phyloP scores from a whole-genome alignment of 2,329 filamentous ascomycete genomes.

The Dactylella cylindrospora region DNA sequence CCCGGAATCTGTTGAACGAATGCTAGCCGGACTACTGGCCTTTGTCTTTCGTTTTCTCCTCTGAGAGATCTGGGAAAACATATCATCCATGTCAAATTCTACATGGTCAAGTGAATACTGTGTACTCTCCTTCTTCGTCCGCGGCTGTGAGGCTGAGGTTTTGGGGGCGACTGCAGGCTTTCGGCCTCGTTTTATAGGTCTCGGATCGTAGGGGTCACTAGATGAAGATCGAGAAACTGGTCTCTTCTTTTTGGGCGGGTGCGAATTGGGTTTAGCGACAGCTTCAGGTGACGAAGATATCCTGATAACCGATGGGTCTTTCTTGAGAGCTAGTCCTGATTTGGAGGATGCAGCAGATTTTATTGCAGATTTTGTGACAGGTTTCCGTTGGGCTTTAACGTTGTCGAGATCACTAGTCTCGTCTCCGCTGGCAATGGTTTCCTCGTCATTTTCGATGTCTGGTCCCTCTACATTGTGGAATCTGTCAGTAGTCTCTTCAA shows the following conservation, averaged over 20 bases:
- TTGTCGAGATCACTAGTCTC: constrained; percentile 38
- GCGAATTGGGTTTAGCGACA: constrained; percentile 8
- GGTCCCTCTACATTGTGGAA: no score
- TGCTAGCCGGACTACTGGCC: not conserved
- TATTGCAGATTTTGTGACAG: not conserved
- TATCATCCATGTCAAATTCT: no score
- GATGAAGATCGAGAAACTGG: no score
- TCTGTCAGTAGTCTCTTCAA: no score
- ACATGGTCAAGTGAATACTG: not conserved
- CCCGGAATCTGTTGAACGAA: not conserved
- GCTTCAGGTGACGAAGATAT: constrained; percentile 30
- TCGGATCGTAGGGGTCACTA: no score
- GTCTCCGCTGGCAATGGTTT: constrained; percentile 15
- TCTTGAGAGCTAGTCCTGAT: constrained; percentile 2
- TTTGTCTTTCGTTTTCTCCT: not conserved
- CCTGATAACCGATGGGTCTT: constrained; percentile 29
- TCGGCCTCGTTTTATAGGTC: no score
- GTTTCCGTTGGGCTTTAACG: constrained; percentile 9
- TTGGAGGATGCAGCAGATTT: constrained; percentile 3
- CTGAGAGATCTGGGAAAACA: not conserved
- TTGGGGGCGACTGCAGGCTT: no score
- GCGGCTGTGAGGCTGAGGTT: not conserved
- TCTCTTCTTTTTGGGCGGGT: not conserved
- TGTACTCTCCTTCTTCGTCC: constrained; percentile 2
- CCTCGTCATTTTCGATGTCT: not conserved